Base-by-base conservation (phyloP, 371 early-diverging fungal species). In the Circinella umbellata region DNA sequence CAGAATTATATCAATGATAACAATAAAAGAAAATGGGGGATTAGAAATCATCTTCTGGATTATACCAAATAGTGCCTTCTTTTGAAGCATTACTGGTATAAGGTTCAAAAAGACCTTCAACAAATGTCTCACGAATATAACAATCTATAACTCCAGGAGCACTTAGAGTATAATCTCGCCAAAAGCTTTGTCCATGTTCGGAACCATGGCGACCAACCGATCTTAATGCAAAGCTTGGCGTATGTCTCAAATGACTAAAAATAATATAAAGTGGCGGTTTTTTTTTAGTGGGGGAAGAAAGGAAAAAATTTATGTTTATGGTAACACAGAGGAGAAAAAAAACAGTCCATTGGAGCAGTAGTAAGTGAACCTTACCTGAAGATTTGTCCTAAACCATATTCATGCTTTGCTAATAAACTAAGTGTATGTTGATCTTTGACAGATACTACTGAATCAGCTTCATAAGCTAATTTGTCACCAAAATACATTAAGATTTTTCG, bases 311-410 rank as follows among this genome's bases (percentile, higher is more conserved):
- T 27, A 13, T 57, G 6, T 27, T 4, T 34, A 27, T 34, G 6
- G 34, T 10, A 57, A 57, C 57, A 57, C 61, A 64, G 11, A 47
- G 11, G 11, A 9, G 15, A 47, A 47, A 47, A 47, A 47, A 47
- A 47, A 47, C 47, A 15, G 3, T 47, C 27, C 27, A 27, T 27
- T 27, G 27, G 47, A 47, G 15, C 11, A 15, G 47, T 47, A 15
- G 15, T 9, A 47, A 47, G 15, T 11, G 3, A 51, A 13, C 14
- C 51, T 51, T 74, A 84, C 84, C 79, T 75, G 64, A 84, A 84
- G 2, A 84, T 76, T 71, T 84, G 84, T 14, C 82, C 84, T 9
- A 84, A 55, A n/a, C 84, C 82, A 37, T 74, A 81, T 64, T 81
- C 79, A 59, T 84, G 80, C 61, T 81, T 81, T 27, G 77, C 76